phyloP scores from a whole-genome alignment of 2,329 filamentous ascomycete species.

The Dichotomopilus funicola region DNA sequence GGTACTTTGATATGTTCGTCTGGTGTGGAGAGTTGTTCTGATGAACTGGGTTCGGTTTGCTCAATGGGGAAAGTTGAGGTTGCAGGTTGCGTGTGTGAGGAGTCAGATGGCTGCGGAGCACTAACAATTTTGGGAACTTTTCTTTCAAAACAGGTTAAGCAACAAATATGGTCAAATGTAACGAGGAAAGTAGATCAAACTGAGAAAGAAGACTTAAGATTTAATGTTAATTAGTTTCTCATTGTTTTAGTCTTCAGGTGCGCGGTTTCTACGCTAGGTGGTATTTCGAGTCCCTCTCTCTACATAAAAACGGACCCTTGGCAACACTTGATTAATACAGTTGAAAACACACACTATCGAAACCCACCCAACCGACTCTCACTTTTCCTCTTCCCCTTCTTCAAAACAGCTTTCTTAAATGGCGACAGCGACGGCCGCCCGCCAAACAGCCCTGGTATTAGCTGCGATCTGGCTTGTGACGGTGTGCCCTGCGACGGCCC shows the following conservation, averaged over 20 bases:
- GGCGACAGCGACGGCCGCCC: conserved; percentile 15
- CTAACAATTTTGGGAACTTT: conserved; percentile 3
- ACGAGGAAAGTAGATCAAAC: no score
- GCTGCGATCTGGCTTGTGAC: conserved; percentile 18
- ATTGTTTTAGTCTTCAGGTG: no score
- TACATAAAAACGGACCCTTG: no score
- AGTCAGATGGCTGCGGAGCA: not conserved
- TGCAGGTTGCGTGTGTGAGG: no score
- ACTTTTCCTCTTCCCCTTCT: conserved; percentile 20
- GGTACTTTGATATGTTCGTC: not conserved
- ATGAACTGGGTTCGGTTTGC: not conserved
- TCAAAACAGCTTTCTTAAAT: conserved; percentile 12
- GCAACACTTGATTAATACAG: no score
- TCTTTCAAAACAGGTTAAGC: no score
- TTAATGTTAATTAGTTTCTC: no score
- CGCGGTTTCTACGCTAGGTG: no score
- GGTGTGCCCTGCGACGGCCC: conserved; percentile 10
- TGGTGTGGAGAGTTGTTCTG: not conserved
- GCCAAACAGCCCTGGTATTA: conserved; percentile 19
- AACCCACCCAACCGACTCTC: conserved; percentile 18
- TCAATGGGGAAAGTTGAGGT: not conserved
- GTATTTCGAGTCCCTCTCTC: no score
- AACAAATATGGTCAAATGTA: no score
- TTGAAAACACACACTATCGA: conserved; percentile 5
- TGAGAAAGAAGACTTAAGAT: no score